A percentile compares a stretch with the other conserved stretches of the same genome.
phyloP scores from a whole-genome alignment of 768 basidiomycete genomes.

The Leccinellum albellum region DNA sequence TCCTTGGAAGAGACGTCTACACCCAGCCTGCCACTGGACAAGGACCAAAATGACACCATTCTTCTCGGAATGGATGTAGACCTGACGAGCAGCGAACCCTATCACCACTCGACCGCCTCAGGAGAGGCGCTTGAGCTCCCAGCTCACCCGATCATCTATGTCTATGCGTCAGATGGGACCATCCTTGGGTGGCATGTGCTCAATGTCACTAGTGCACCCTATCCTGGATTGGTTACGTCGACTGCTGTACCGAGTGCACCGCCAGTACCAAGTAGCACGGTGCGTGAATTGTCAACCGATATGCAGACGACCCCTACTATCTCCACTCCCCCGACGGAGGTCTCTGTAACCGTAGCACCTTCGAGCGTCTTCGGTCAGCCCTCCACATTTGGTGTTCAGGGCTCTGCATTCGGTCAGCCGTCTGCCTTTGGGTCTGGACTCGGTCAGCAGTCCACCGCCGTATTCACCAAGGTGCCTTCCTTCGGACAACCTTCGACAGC shows the following conservation, averaged over 20 bases:
- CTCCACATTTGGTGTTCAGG: constrained; percentile 24
- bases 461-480: constrained; percentile 23
- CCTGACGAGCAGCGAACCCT: constrained; percentile 48
- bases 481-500: constrained; percentile 17
- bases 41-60: constrained; percentile 65
- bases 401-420: constrained; percentile 33
- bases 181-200: constrained; percentile 70
- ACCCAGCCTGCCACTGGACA: constrained; percentile 63
- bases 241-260: constrained; percentile 1
- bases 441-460: constrained; percentile 17
- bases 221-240: constrained; percentile 50
- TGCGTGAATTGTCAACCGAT: constrained; percentile 28
- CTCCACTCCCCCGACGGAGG: constrained; percentile 15
- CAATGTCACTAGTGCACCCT: constrained; percentile 48
- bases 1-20: constrained; percentile 48
- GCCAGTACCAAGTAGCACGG: constrained; percentile 18
- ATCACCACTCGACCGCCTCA: constrained; percentile 35
- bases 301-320: constrained; percentile 27
- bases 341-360: constrained; percentile 28
- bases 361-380: constrained; percentile 35
- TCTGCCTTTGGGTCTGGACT: constrained; percentile 18
- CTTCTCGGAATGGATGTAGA: constrained; percentile 64
- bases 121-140: constrained; percentile 43
- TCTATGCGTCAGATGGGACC: constrained; percentile 76
- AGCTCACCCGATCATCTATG: constrained; percentile 63